Conservation (phyloP, 768 basidiomycete species). For the Terana coerulea region DNA sequence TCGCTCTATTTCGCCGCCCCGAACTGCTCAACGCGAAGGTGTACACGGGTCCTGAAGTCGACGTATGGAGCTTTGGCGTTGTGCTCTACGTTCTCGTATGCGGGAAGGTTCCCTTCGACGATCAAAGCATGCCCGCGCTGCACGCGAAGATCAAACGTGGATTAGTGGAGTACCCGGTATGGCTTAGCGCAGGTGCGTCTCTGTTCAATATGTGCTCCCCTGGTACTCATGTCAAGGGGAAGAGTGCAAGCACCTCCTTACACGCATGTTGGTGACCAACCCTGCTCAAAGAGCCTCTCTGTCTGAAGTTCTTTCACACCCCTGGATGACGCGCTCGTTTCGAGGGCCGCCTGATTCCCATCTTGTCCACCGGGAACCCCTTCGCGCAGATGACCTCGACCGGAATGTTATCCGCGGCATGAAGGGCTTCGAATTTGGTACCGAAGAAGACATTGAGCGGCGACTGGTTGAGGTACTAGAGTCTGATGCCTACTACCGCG, state of each 20-base stretch:
- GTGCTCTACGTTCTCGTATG: conserved; percentile 97
- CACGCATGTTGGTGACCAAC: conserved; percentile 94
- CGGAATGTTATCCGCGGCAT: conserved; percentile 81
- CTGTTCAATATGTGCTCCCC: conserved; percentile 8
- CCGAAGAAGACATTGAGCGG: conserved; percentile 79
- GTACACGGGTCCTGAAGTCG: conserved; percentile 97
- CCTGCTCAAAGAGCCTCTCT: conserved; percentile 82
- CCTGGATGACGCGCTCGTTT: conserved; percentile 93
- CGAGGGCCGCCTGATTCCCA: conserved; percentile 76
- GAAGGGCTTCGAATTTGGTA: conserved; percentile 96
- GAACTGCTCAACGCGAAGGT: conserved; percentile 95
- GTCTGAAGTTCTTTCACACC: conserved; percentile 79
- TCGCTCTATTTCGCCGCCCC: conserved; percentile 96
- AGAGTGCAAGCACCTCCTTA: conserved; percentile 92
- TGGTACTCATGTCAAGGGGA: conserved; percentile 24
- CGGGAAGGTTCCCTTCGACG: conserved; percentile 98
- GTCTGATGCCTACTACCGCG: conserved; percentile 70
- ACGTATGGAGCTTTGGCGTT: conserved; percentile 98
- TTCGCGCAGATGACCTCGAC: conserved; percentile 87
- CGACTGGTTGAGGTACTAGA: conserved; percentile 70
- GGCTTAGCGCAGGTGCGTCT: conserved; percentile 88
- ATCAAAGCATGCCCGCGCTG: conserved; percentile 98
- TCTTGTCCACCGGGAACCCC: conserved; percentile 84
- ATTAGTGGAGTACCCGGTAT: conserved; percentile 93
- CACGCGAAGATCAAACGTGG: conserved; percentile 99